These are phyloP conservation scores for Colletotrichum caudatum DNA, from an alignment of 2,329 filamentous ascomycete species.

Conservation along the genomic window DNA sequence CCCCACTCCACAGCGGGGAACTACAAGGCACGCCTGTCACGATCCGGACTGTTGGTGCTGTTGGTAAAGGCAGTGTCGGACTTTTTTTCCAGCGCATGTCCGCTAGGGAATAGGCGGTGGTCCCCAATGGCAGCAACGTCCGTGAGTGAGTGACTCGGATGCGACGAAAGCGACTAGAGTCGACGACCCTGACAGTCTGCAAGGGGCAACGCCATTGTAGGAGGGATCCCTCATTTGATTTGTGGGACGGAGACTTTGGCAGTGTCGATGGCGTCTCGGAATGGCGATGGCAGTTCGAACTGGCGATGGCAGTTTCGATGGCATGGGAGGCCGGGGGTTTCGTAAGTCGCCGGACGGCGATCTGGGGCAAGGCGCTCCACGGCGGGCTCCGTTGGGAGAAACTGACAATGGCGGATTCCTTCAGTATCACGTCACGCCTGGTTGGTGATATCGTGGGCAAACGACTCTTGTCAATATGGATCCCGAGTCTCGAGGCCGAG, in stretches of 20 bases:
- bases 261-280: conserved; percentile 1
- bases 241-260: conserved; percentile 1
- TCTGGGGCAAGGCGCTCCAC: conserved; percentile 20
- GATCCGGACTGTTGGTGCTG: conserved; percentile 18
- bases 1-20: conserved; percentile 28
- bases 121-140: conserved; percentile 20
- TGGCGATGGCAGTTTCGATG: neutral
- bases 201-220: neutral
- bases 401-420: conserved; percentile 18
- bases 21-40: conserved; percentile 13
- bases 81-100: conserved; percentile 20
- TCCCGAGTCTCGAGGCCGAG: conserved; percentile 5
- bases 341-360: conserved; percentile 16
- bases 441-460: neutral
- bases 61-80: neutral
- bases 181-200: conserved; percentile 2
- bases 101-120: conserved; percentile 18
- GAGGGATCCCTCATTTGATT: neutral
- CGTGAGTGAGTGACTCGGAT: conserved; percentile 16
- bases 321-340: neutral
- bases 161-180: conserved; percentile 15
- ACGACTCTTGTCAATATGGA: conserved; percentile 20
- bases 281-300: neutral
- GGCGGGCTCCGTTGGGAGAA: conserved; percentile 16
- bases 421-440: neutral